A percentile compares a stretch with the other conserved stretches of the same genome.
Evolutionary conservation across 129 eudicot genomes (phyloP).

Genomic region (Artemisia argyi): DNA sequence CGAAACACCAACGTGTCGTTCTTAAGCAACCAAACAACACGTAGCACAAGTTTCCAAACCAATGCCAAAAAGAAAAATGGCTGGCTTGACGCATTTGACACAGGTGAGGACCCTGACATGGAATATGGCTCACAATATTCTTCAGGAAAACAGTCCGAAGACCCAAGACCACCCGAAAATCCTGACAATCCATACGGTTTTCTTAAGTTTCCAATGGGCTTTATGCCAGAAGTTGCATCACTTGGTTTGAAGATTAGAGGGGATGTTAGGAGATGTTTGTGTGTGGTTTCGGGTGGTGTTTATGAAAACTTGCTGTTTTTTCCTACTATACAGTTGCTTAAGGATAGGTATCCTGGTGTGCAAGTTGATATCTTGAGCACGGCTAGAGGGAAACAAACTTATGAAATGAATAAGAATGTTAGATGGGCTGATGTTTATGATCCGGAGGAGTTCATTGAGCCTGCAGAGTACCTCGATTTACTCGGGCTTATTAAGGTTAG

Average conservation of each 20-base stretch:
- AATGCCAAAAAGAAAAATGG: constrained; percentile 68
- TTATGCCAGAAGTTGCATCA: constrained; percentile 71
- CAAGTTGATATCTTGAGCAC: constrained; percentile 70
- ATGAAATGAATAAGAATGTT: constrained; percentile 89
- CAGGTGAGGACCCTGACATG: constrained; percentile 81
- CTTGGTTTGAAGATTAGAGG: constrained; percentile 73
- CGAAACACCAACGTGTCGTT: constrained; percentile 38
- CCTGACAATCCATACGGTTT: constrained; percentile 83
- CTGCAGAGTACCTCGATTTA: constrained; percentile 73
- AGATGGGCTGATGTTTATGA: constrained; percentile 88
- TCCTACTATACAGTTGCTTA: constrained; percentile 80
- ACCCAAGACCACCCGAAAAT: constrained; percentile 81
- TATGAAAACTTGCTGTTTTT: constrained; percentile 88
- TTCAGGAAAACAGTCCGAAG: constrained; percentile 89
- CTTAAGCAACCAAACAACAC: constrained; percentile 32
- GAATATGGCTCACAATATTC: constrained; percentile 62
- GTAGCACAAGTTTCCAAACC: constrained; percentile 30
- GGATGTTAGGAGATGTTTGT: constrained; percentile 85
- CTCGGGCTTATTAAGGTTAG: constrained; percentile 81
- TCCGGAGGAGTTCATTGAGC: constrained; percentile 74
- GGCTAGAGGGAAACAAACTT: constrained; percentile 80
- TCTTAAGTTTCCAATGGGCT: constrained; percentile 84
- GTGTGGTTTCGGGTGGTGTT: constrained; percentile 83
- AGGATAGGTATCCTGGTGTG: constrained; percentile 87
- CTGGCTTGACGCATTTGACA: constrained; percentile 91